Percentiles rank a stretch among this genome's conserved stretches.
phyloP scores from a whole-genome alignment of 176 grass and related monocot species.

The Bromus sterilis region DNA sequence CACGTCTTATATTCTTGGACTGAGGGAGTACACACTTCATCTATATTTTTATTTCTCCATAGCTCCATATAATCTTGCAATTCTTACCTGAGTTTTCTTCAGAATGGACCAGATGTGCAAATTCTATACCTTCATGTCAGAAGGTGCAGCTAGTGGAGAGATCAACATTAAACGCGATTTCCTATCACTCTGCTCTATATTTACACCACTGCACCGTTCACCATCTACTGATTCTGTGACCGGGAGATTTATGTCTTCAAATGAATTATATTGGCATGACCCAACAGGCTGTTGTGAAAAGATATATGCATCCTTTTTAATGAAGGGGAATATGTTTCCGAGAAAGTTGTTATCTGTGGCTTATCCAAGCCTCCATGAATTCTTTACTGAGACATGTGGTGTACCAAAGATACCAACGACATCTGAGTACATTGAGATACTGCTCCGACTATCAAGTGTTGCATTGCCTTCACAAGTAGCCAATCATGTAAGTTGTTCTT shows the following conservation, averaged over 20 bases:
- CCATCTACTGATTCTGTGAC: conserved; percentile 22
- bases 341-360: conserved; percentile 44
- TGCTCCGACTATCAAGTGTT: conserved; percentile 51
- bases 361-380: conserved; percentile 68
- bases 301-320: conserved; percentile 30
- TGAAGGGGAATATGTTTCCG: conserved; percentile 24
- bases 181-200: conserved; percentile 38
- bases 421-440: conserved; percentile 56
- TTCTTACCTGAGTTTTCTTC: neutral
- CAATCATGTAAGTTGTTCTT: conserved; percentile 44
- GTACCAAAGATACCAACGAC: conserved; percentile 49
- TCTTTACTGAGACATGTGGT: conserved; percentile 60
- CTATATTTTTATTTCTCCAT: neutral
- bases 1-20: neutral
- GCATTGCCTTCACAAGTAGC: conserved; percentile 60
- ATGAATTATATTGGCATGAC: conserved; percentile 76
- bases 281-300: conserved; percentile 74
- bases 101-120: conserved; percentile 10
- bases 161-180: neutral
- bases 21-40: neutral
- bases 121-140: neutral
- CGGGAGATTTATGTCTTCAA: conserved; percentile 54
- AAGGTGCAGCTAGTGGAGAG: neutral
- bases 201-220: conserved; percentile 45
- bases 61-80: neutral